Percentiles rank a stretch among this genome's conserved stretches.
Evolutionary conservation across 2,329 filamentous ascomycete species (phyloP).

Genomic region (Penicillium italicum): DNA sequence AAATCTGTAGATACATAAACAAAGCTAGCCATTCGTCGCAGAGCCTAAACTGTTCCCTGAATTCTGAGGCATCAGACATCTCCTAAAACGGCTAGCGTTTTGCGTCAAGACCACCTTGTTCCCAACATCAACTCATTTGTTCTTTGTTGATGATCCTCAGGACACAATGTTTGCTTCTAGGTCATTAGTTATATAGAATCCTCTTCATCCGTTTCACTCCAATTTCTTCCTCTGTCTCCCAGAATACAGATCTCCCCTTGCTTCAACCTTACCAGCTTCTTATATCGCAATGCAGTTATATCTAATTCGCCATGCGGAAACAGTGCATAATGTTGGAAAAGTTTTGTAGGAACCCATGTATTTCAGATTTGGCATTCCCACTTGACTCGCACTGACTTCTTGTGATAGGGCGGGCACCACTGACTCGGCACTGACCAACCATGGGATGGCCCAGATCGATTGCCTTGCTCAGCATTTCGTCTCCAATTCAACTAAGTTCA

Average conservation of each 20-base stretch:
- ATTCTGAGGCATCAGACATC: not conserved
- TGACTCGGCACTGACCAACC: constrained; percentile 75
- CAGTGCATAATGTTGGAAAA: constrained; percentile 80
- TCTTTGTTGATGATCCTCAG: not conserved
- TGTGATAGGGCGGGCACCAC: constrained; percentile 66
- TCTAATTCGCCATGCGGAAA: constrained; percentile 83
- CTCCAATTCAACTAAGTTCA: constrained; percentile 60
- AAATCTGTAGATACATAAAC: too few relatives aligned
- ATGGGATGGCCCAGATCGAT: constrained; percentile 75
- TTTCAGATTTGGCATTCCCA: not conserved
- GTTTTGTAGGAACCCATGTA: constrained; percentile 60
- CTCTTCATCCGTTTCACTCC: not conserved
- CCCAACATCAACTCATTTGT: not conserved
- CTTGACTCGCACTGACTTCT: constrained; percentile 1
- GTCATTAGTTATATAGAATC: not conserved
- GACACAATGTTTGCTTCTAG: not conserved
- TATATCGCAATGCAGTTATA: constrained; percentile 58
- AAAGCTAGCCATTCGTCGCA: not conserved
- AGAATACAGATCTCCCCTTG: too few relatives aligned
- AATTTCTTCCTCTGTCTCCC: not conserved
- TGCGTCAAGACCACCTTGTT: too few relatives aligned
- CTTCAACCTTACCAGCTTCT: not conserved
- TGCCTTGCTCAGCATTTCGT: constrained; percentile 66
- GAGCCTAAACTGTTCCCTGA: not conserved
- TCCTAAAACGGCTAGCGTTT: not conserved